Conservation (phyloP, 192 early-diverging fungal species). For the Chytriomyces confervae region DNA sequence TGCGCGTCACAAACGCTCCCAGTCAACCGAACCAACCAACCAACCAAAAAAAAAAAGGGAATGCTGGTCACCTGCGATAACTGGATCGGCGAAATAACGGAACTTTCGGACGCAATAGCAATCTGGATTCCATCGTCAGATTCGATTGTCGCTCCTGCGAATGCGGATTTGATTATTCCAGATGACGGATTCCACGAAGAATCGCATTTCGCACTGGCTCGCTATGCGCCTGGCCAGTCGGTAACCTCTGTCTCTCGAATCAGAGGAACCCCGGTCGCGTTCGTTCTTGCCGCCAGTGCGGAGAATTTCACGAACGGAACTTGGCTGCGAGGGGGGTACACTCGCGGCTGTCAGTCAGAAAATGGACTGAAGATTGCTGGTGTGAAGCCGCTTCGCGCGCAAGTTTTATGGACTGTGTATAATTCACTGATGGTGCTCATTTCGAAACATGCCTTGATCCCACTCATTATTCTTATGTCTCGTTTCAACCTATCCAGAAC, state of each 20-base stretch:
- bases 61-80: slow-evolving; percentile 25
- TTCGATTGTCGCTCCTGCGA: neutral
- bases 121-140: neutral
- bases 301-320: slow-evolving; percentile 10
- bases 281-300: neutral
- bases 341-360: neutral
- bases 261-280: neutral
- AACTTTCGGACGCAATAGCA: slow-evolving; percentile 7
- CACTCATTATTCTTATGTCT: neutral
- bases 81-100: slow-evolving; percentile 24
- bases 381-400: neutral
- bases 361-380: neutral
- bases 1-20: too few species aligned
- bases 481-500: neutral
- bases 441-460: neutral
- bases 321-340: slow-evolving; percentile 17
- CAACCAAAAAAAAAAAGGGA: neutral
- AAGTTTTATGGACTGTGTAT: slow-evolving; percentile 14
- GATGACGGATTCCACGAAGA: slow-evolving; percentile 15
- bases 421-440: slow-evolving; percentile 5
- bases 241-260: neutral
- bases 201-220: slow-evolving; percentile 21
- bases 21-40: too few species aligned
- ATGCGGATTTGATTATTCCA: neutral
- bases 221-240: slow-evolving; percentile 12